phyloP scores from a whole-genome alignment of 805 yeast species.

The Kuraishia ogatae region DNA sequence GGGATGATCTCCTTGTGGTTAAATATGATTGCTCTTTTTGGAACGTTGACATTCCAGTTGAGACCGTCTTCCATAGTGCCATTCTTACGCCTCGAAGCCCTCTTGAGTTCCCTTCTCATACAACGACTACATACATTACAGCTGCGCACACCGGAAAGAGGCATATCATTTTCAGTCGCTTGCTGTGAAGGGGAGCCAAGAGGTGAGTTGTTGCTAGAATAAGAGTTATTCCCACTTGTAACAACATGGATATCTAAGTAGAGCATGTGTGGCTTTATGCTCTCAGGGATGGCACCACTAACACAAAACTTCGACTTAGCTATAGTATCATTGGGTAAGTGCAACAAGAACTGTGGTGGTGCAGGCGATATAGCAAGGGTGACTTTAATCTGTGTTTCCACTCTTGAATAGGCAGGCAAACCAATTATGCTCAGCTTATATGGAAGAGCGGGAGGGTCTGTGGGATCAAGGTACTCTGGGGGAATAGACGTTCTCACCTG shows the following conservation, averaged over 20 bases:
- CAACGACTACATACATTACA: constrained; percentile 85
- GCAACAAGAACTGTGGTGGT: constrained; percentile 64
- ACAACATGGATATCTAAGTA: constrained; percentile 78
- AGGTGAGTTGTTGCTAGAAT: neutral
- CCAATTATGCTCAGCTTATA: constrained; percentile 46
- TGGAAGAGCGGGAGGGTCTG: constrained; percentile 23
- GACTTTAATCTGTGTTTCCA: constrained; percentile 90
- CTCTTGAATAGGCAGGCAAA: constrained; percentile 78
- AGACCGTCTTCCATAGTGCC: constrained; percentile 66
- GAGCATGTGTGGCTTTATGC: constrained; percentile 44
- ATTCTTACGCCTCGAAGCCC: constrained; percentile 87
- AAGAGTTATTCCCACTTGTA: neutral
- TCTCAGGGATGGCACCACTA: constrained; percentile 35
- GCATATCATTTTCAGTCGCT: constrained; percentile 6
- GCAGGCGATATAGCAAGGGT: constrained; percentile 63
- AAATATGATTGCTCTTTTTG: constrained; percentile 80
- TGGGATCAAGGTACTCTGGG: constrained; percentile 15
- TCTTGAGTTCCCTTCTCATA: constrained; percentile 84
- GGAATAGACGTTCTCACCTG: constrained; percentile 13
- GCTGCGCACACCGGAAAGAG: constrained; percentile 16
- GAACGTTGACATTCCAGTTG: constrained; percentile 68
- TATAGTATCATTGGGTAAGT: constrained; percentile 80
- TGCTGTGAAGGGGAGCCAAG: neutral
- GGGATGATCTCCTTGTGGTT: constrained; percentile 85
- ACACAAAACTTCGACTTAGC: constrained; percentile 76